Evolutionary conservation across 2,329 filamentous ascomycete species (phyloP), one percentile per base, ranked within the genome.

Genomic region (Byssochlamys sp.): DNA sequence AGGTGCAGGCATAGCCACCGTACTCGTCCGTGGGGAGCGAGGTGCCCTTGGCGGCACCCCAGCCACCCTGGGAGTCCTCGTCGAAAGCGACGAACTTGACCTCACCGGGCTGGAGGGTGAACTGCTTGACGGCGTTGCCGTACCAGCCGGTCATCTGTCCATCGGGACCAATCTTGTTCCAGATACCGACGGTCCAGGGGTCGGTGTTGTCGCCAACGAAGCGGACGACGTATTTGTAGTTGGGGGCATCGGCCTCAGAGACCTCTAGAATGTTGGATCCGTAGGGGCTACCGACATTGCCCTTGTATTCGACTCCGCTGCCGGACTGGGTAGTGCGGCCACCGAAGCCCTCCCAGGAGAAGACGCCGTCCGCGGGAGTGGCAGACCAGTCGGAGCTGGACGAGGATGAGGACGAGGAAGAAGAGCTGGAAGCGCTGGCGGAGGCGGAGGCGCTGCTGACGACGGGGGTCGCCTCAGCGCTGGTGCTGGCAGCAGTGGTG

Each of bases 261-360:
- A 77, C 67, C 57, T 71, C 60, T 59, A 71, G 69, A 58, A 74
- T 71, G 70, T 75, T 73, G 69, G 70, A 72, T 56, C 74, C 72
- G 66, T 71, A 73, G 5, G 73, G 73, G 56, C 24, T 61, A 55
- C 73, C 73, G 50, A 68, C 57, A 61, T 75, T 75, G 54, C 73
- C 73, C 25, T 59, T 59, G 62, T 69, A 74, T 56, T 63, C 62
- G 57, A 65, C 61, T 50, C 60, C 58, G 31, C 61, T 58, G 28
- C 60, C 59, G 19, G 50, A 49, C 54, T 65, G 62, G 48, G 57
- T 33, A 58, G 63, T 65, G 56, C 58, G 57, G 10, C 49, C 59
- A 57, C 73, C 73, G 61, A 75, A 75, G 57, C 71, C 73, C n/a
- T 45, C 39, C n/a, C 14, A 19, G 39, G 39, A 45, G 14, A 24